A percentile compares a stretch with the other conserved stretches of the same genome.
phyloP scores from a whole-genome alignment of 2,329 filamentous ascomycete species.

The Monosporascus sp. region DNA sequence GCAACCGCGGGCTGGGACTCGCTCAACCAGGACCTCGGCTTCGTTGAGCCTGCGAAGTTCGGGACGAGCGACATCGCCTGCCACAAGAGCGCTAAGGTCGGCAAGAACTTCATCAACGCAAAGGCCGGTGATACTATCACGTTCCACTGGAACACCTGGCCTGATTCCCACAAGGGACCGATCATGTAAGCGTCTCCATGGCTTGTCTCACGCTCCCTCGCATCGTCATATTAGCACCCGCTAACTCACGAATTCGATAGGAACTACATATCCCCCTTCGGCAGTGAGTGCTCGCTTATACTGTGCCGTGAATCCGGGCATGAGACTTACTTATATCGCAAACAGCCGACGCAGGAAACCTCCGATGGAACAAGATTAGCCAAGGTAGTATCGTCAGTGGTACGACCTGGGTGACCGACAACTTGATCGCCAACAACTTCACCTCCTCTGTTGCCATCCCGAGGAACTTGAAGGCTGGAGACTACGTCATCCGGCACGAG shows the following conservation, averaged over 20 bases:
- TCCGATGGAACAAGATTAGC: constrained; percentile 54
- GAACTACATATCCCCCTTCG: constrained; percentile 29
- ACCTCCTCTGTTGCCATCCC: constrained; percentile 40
- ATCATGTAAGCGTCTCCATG: constrained; percentile 12
- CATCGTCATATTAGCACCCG: too few relatives aligned
- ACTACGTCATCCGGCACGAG: constrained; percentile 46
- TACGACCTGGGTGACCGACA: constrained; percentile 47
- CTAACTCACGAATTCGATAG: too few relatives aligned
- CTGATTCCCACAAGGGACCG: constrained; percentile 31
- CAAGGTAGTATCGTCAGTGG: constrained; percentile 43
- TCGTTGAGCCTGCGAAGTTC: constrained; percentile 26
- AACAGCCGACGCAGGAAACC: constrained; percentile 38
- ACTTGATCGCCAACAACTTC: constrained; percentile 37
- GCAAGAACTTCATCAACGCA: constrained; percentile 30
- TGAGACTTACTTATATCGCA: constrained; percentile 11
- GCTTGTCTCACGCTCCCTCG: too few relatives aligned
- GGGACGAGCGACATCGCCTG: constrained; percentile 41
- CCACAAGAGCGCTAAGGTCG: constrained; percentile 37
- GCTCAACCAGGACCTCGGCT: constrained; percentile 25
- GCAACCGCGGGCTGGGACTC: constrained; percentile 15
- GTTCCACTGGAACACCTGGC: constrained; percentile 36
- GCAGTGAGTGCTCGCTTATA: constrained; percentile 23
- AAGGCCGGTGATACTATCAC: constrained; percentile 30
- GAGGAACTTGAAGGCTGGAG: constrained; percentile 36
- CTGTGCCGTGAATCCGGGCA: too few relatives aligned